Evolutionary conservation across 2,329 filamentous ascomycete genomes (phyloP), one percentile per base, ranked within the genome.

Genomic region (Ophiostoma ips): DNA sequence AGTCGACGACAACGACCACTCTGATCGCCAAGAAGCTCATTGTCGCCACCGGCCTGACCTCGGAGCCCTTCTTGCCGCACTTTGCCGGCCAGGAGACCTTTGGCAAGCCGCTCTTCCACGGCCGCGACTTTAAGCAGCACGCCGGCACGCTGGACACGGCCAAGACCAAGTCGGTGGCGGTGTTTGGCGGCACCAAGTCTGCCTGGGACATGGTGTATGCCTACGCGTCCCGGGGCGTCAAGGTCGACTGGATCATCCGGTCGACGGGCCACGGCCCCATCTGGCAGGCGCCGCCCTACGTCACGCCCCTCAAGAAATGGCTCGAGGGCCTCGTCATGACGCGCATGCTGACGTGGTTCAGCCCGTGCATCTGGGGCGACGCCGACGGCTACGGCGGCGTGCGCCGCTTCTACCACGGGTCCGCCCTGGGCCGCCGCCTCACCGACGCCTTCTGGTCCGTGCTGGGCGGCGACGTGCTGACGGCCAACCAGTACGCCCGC

Each of bases 281-380:
- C 0, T 83, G 69, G 70, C 69, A 83, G 62, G 63, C 75, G 0
- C 75, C 76, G 1, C 63, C 74, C 1, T 78, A 77, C 50, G 79
- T 85, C 15, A 84, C 81, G 1, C 80, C 81, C 0, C 59, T 84
- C n/a, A 81, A 81, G 61, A 73, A 72, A 52, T 79, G 76, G 72
- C 65, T 86, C 0, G 83, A 87, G 62, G 77, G 81, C 57, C 70
- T 87, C 5, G 72, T 82, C 4, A 73, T 71, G 31, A 82, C 76
- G 0, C 77, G 84, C 0, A 71, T 84, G 55, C 64, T 88, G 49
- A 83, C 78, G 2, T 87, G 81, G 79, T 79, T 89, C 63, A 81
- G 76, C 48, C 84, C 85, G 0, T 88, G 83, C 59, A 72, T 83
- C 13, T 89, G 82, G 80, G 81, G 79, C 5, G 68, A 71, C 2